Conservation (phyloP, 352 stramenopile genomes). For the Phytophthora parvispora region DNA sequence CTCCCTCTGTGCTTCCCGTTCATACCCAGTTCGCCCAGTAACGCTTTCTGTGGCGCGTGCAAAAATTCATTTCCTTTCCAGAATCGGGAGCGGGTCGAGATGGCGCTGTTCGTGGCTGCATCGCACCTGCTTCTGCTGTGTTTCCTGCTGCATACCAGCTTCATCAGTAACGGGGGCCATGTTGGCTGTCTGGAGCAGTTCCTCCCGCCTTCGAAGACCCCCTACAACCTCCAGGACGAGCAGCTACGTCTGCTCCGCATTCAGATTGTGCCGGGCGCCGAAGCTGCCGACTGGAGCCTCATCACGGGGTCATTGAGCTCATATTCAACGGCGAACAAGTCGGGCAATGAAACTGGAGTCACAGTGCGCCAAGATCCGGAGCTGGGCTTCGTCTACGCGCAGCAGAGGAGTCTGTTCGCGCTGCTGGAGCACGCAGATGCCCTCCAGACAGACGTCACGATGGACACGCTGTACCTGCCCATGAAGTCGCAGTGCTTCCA, state of each 20-base stretch:
- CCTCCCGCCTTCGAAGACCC: slow-evolving; percentile 13
- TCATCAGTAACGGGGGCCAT: slow-evolving; percentile 38
- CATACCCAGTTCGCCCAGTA: slow-evolving; percentile 5
- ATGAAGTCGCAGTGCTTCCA: slow-evolving; percentile 61
- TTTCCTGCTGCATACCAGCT: slow-evolving; percentile 66
- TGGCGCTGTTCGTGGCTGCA: slow-evolving; percentile 64
- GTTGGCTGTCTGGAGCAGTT: slow-evolving; percentile 50
- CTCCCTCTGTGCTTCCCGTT: background rate
- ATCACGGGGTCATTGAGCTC: slow-evolving; percentile 14
- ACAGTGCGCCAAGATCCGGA: slow-evolving; percentile 14
- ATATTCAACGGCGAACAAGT: background rate
- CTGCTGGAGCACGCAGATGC: slow-evolving; percentile 53
- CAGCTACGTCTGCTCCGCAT: slow-evolving; percentile 47
- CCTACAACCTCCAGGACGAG: slow-evolving; percentile 16
- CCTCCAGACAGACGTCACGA: slow-evolving; percentile 33
- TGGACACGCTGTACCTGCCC: slow-evolving; percentile 54
- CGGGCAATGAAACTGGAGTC: background rate
- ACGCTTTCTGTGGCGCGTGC: background rate
- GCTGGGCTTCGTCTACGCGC: slow-evolving; percentile 72
- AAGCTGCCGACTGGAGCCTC: slow-evolving; percentile 21
- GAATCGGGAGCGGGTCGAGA: slow-evolving; percentile 67
- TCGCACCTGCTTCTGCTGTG: slow-evolving; percentile 63
- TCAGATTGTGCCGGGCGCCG: slow-evolving; percentile 34
- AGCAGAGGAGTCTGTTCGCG: slow-evolving; percentile 76
- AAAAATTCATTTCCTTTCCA: slow-evolving; percentile 16